Evolutionary conservation across 768 basidiomycete species (phyloP).

Genomic region (Rhodotorula babjevae): DNA sequence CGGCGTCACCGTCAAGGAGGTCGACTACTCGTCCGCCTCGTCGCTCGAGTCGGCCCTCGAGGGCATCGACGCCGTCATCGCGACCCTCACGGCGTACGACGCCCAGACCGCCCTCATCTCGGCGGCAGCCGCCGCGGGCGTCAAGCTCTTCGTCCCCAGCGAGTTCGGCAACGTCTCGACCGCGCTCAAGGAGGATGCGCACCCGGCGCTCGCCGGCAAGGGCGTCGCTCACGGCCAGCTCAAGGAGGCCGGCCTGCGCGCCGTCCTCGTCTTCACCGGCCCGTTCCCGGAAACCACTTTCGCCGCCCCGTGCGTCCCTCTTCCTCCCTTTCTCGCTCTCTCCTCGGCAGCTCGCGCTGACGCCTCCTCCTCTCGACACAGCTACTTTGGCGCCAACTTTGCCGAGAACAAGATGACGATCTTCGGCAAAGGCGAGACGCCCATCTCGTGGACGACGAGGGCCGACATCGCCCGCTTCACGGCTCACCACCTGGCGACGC

Average conservation of each 20-base stretch:
- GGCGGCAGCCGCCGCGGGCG: constrained; percentile 40
- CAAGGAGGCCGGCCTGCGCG: background rate
- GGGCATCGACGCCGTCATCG: constrained; percentile 24
- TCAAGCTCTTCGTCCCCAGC: constrained; percentile 46
- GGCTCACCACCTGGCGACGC: constrained; percentile 7
- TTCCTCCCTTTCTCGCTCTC: background rate
- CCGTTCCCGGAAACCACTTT: constrained; percentile 5
- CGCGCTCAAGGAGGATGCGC: background rate
- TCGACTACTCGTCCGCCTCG: constrained; percentile 2
- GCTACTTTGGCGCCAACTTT: background rate
- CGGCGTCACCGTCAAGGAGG: background rate
- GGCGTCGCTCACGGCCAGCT: background rate
- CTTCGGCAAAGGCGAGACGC: constrained; percentile 1
- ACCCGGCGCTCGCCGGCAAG: constrained; percentile 12
- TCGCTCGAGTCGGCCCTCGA: constrained; percentile 7
- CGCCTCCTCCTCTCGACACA: background rate
- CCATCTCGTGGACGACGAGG: constrained; percentile 9
- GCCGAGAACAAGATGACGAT: background rate
- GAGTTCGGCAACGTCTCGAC: constrained; percentile 43
- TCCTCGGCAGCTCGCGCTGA: background rate
- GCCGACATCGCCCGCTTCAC: constrained; percentile 6
- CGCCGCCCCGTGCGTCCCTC: background rate
- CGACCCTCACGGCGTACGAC: constrained; percentile 11
- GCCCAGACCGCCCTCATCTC: constrained; percentile 27
- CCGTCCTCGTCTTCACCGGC: background rate